Evolutionary conservation across 2,329 filamentous ascomycete species (phyloP).

Genomic region (Amauroascus niger): DNA sequence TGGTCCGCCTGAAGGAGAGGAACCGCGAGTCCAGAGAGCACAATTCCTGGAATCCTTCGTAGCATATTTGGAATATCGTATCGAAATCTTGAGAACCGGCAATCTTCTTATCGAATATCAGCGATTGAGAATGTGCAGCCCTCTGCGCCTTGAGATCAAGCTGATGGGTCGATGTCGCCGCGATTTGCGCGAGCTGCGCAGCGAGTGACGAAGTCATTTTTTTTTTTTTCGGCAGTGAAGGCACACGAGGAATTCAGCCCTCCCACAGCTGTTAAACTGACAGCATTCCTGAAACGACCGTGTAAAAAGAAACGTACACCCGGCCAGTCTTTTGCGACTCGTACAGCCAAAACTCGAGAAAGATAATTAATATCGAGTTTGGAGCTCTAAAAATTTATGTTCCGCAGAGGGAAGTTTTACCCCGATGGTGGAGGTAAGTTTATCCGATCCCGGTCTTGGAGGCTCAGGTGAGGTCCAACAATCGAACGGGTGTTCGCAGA

Average conservation of each 20-base stretch:
- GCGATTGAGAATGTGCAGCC: constrained; percentile 80
- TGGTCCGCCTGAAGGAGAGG: constrained; percentile 57
- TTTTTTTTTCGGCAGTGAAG: too few relatives aligned
- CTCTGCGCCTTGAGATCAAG: constrained; percentile 90
- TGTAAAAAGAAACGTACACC: too few relatives aligned
- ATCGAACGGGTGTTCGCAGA: not conserved
- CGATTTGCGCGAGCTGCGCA: constrained; percentile 87
- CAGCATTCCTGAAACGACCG: not conserved
- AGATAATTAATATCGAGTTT: not conserved
- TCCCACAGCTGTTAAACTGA: constrained; percentile 5
- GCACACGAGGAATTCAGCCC: not conserved
- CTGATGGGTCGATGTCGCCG: constrained; percentile 77
- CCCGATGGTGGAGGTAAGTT: constrained; percentile 17
- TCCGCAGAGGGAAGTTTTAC: constrained; percentile 23
- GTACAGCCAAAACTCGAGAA: too few relatives aligned
- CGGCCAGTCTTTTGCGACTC: too few relatives aligned
- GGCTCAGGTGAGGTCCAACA: not conserved
- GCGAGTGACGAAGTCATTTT: constrained; percentile 79
- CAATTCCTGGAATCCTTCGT: constrained; percentile 82
- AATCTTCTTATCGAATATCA: constrained; percentile 81
- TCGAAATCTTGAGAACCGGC: constrained; percentile 86
- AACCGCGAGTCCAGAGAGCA: constrained; percentile 80
- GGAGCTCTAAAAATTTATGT: constrained; percentile 19
- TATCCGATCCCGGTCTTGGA: constrained; percentile 9
- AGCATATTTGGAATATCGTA: constrained; percentile 74